Conservation (phyloP, 2,329 filamentous ascomycete species). For the Phialophora macrospora region DNA sequence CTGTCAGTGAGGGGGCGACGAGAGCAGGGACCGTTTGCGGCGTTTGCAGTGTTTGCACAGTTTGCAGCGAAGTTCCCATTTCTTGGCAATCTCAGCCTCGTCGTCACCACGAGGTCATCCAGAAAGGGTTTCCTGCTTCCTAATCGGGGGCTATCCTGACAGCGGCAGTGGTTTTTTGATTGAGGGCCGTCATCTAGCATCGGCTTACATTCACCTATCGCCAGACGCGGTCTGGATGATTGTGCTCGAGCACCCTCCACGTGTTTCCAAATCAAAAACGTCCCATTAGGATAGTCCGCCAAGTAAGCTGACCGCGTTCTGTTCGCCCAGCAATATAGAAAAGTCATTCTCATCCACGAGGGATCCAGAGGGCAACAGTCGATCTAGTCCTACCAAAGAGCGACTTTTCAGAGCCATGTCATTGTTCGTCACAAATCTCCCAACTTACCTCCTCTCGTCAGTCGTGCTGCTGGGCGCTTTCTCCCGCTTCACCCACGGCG, state of each 20-base stretch:
- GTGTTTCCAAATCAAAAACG: neutral
- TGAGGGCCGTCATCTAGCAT: neutral
- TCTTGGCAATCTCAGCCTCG: neutral
- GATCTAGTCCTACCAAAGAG: neutral
- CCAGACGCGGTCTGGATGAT: neutral
- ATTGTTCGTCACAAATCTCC: constrained; percentile 11
- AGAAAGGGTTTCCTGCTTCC: neutral
- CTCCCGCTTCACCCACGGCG: constrained; percentile 30
- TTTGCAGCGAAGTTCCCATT: neutral
- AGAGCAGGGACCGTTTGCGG: neutral
- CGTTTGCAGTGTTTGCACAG: neutral
- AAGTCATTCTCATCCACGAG: neutral
- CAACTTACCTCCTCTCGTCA: constrained; percentile 25
- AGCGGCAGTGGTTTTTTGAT: neutral
- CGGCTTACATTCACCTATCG: too few species aligned
- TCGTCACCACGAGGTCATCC: neutral
- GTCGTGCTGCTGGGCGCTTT: constrained; percentile 28
- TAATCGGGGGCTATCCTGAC: neutral
- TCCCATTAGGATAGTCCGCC: neutral
- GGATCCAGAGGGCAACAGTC: neutral
- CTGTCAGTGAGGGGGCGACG: neutral
- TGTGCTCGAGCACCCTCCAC: neutral
- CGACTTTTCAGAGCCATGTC: neutral
- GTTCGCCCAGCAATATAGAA: neutral
- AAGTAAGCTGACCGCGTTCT: neutral